phyloP scores from a whole-genome alignment of 176 grass and related monocot species.

The Juncus inflexus region DNA sequence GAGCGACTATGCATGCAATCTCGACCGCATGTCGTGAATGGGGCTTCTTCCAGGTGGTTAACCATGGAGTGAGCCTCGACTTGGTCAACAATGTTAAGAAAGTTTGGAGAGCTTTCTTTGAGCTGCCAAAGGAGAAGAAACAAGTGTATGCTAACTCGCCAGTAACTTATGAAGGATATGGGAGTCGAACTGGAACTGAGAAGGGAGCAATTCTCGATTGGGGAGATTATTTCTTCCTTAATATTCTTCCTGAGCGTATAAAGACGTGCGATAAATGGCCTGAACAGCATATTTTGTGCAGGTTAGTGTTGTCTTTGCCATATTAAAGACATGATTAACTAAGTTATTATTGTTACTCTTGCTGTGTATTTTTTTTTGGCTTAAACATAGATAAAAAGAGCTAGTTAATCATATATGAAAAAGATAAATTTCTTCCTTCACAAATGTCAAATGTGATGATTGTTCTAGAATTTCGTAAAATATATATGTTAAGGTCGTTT shows the following conservation, averaged over 20 bases:
- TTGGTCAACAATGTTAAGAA: conserved; percentile 9
- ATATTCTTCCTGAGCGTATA: conserved; percentile 9
- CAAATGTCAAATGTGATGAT: too few relatives aligned
- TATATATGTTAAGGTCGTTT: too few relatives aligned
- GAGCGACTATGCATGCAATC: conserved; percentile 20
- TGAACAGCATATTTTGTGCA: conserved; percentile 13
- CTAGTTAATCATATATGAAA: too few relatives aligned
- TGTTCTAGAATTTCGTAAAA: too few relatives aligned
- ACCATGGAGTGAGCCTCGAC: conserved; percentile 33
- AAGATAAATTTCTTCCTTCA: too few relatives aligned
- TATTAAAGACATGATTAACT: too few relatives aligned
- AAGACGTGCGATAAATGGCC: conserved; percentile 31
- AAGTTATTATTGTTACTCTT: too few relatives aligned
- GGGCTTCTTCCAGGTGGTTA: conserved; percentile 49
- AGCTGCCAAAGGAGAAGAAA: conserved; percentile 32
- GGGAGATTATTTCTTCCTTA: conserved; percentile 51
- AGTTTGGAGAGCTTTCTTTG: conserved; percentile 38
- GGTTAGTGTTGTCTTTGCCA: conserved; percentile 2
- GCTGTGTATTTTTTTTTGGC: not conserved
- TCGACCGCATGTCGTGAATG: conserved; percentile 37
- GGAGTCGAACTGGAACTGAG: conserved; percentile 33
- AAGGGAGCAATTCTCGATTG: conserved; percentile 40
- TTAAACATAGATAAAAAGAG: not conserved
- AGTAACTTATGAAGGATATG: conserved; percentile 45
- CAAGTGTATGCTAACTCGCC: conserved; percentile 33